phyloP scores from a whole-genome alignment of 306 rosid genomes.

The Lathyrus oleraceus region DNA sequence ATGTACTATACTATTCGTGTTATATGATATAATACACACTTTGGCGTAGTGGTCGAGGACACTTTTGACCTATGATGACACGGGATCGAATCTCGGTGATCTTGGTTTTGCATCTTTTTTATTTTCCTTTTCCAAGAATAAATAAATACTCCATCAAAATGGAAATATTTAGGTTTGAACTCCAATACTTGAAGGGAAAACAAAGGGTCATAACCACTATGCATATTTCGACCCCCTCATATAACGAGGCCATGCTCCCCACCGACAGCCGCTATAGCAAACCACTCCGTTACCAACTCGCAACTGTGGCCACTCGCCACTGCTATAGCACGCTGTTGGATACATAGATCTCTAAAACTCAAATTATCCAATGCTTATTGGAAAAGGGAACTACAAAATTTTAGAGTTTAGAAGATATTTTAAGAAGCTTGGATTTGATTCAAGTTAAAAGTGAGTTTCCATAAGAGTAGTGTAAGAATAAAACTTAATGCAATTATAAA shows the following conservation, averaged over 20 bases:
- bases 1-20: background rate
- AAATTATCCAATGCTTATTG: background rate
- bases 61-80: background rate
- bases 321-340: background rate
- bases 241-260: background rate
- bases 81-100: background rate
- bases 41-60: background rate
- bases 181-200: background rate
- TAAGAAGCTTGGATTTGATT: background rate
- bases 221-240: background rate
- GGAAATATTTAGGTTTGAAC: background rate
- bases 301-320: background rate
- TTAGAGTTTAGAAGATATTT: background rate
- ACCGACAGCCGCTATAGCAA: background rate
- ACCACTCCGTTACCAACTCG: background rate
- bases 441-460: background rate
- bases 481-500: background rate
- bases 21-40: background rate
- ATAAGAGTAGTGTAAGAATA: background rate
- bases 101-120: background rate
- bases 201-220: background rate
- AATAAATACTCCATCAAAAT: background rate
- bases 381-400: background rate
- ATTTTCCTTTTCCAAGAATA: slow-evolving; percentile 1
- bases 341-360: background rate